Base-by-base conservation (phyloP, 345 rosid genomes). In the Ceriops zippeliana region DNA sequence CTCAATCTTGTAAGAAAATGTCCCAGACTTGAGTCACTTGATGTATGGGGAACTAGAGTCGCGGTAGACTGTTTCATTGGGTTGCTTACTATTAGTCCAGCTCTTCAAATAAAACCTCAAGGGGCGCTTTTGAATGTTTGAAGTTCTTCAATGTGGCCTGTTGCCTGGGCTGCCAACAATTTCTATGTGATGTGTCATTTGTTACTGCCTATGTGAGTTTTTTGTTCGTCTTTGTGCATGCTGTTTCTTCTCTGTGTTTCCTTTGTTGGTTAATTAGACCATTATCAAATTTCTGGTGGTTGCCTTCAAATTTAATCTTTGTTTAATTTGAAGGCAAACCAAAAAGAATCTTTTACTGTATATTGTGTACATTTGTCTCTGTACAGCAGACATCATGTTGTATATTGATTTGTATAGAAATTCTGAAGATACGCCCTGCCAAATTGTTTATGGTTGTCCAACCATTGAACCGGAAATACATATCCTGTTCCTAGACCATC, bases 1-100 rank as follows among this genome's bases (percentile, higher is more conserved):
- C 64, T 85, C 20, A 67, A 76, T 67, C 86, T 93, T 22, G 96
- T 85, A 28, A 76, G 76, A 73, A 88, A 85, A 65, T 93, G 99
- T 70, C 79, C 65, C 28, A 89, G 85, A 56, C 93, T 95, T 1
- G 86, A 86, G 64, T 88, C 96, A 0, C 84, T 95, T 76, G 86
- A 91, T 72, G 81, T 87, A 37, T 87, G 99, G 96, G 97, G 99
- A 70, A 90, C 93, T 10, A 82, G 96, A 76, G 78, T 91, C 69
- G 89, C 97, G 8, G 75, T 82, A 15, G 86, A 73, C 5, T 67
- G 93, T 75, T 85, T 91, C 83, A 72, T 85, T 22, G 82, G 82
- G 62, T 76, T 91, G 77, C 88, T 89, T 49, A 52, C 79, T 0
- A 76, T 88, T 4, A 85, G 90, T 58, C 97, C 97, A 9, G 72